Percentiles rank a stretch among this genome's conserved stretches.
phyloP scores from a whole-genome alignment of 2,329 filamentous ascomycete genomes.

The Neonectria ditissima region DNA sequence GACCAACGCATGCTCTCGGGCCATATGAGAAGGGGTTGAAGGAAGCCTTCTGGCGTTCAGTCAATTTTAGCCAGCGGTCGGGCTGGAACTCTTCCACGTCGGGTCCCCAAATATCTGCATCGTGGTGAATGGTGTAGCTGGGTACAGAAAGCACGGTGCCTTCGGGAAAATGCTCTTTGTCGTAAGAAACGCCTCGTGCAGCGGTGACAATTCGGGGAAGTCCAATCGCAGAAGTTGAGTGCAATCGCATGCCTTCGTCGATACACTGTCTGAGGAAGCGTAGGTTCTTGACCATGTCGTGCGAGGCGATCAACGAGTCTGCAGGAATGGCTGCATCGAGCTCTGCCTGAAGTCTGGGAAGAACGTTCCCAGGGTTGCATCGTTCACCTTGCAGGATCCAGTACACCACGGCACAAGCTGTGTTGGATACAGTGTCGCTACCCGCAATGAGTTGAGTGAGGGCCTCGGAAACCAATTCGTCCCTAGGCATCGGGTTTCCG shows the following conservation, averaged over 20 bases:
- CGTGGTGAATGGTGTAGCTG: conserved; percentile 31
- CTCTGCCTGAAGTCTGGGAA: conserved; percentile 23
- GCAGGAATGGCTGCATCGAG: conserved; percentile 26
- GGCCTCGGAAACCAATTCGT: conserved; percentile 29
- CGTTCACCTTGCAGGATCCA: conserved; percentile 30
- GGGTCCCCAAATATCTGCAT: conserved; percentile 23
- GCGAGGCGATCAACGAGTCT: conserved; percentile 8
- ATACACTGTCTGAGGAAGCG: conserved; percentile 26
- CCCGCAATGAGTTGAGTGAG: conserved; percentile 33
- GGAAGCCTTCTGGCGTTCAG: conserved; percentile 22
- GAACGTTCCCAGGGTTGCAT: conserved; percentile 15
- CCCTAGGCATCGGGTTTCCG: conserved; percentile 21
- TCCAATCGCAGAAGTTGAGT: conserved; percentile 30
- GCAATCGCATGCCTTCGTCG: conserved; percentile 29
- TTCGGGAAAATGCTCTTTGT: conserved; percentile 25
- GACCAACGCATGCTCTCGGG: conserved; percentile 28
- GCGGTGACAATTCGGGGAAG: conserved; percentile 29
- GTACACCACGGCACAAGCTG: conserved; percentile 29
- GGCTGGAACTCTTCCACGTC: conserved; percentile 29
- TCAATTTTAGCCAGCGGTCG: conserved; percentile 24
- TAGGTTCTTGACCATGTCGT: conserved; percentile 25
- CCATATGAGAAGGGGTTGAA: conserved; percentile 32
- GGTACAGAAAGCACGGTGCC: conserved; percentile 29
- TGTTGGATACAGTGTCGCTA: conserved; percentile 32
- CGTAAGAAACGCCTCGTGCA: conserved; percentile 16